Base-by-base conservation (phyloP, 2,329 filamentous ascomycete species). In the Sclerotinia sclerotiorum region DNA sequence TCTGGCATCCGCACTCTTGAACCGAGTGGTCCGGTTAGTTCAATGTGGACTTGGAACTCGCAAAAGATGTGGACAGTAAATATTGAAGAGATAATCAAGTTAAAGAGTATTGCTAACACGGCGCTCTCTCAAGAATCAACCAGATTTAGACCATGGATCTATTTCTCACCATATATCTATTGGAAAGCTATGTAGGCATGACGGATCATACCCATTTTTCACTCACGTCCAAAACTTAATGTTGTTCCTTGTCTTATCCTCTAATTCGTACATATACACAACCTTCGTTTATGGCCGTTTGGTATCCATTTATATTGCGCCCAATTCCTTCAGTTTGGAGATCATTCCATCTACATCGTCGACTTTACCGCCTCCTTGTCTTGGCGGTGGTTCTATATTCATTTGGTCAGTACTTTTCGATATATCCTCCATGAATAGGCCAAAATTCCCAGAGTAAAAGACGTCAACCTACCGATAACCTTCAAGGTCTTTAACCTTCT, bases 261-360 rank as follows among this genome's bases (percentile, higher is more conserved):
- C 21, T 58, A 63, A 51, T 51, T 63, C 46, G 29, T 61, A 58
- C 48, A 66, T 65, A 65, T 68, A 48, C 63, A 66, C 60, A 68
- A 4, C 44, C 39, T 68, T 56, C 54, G 39, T 58, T 32, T 52
- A 58, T 48, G 39, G 52, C 49, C 24, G 21, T 42, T 62, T 54
- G 32, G 15, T 8, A 54, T 60, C 39, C 32, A 27, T 71, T 69
- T 75, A 77, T 67, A 77, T 71, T 42, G 94, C 95, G 74, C 95
- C 95, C 73, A 99, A 83, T 83, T 99, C 94, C 87, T 98, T 98
- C 78, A 99, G 84, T 86, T 95, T 97, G 69, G 86, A 81, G 76
- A 99, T 89, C 81, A 99, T 87, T n/a, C 94, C 93, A 80, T 96
- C 93, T 29, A 99, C 95, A 83, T 97, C 91, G 78, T 97, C 93